Percentiles rank a stretch among this genome's conserved stretches.
Evolutionary conservation across 2,329 filamentous ascomycete species (phyloP).

Genomic region (Parastagonospora nodorum): DNA sequence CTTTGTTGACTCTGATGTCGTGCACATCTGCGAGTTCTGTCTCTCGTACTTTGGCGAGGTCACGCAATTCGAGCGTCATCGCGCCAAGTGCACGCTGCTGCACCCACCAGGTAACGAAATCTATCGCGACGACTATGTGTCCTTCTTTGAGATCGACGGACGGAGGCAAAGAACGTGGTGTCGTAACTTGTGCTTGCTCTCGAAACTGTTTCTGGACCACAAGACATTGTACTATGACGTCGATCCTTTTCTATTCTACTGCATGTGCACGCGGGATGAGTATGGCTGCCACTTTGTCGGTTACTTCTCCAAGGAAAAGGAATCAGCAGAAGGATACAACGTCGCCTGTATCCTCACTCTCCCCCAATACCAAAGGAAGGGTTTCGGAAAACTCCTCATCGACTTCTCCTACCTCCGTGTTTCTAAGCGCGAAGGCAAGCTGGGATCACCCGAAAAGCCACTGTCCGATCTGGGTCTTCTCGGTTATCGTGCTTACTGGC

Average conservation of each 20-base stretch:
- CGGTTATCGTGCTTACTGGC: slow-evolving; percentile 97
- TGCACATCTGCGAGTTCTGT: slow-evolving; percentile 98
- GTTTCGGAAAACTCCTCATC: slow-evolving; percentile 90
- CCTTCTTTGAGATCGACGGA: slow-evolving; percentile 97
- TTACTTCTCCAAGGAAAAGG: slow-evolving; percentile 99
- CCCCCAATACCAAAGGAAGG: slow-evolving; percentile 94
- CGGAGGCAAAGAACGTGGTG: slow-evolving; percentile 94
- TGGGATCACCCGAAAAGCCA: slow-evolving; percentile 95
- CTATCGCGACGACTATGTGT: slow-evolving; percentile 90
- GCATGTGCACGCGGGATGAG: slow-evolving; percentile 89
- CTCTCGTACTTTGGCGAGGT: slow-evolving; percentile 85
- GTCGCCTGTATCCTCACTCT: slow-evolving; percentile 96
- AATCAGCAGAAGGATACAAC: slow-evolving; percentile 95
- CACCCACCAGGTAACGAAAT: slow-evolving; percentile 98
- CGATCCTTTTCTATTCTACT: slow-evolving; percentile 98
- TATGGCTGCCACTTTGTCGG: slow-evolving; percentile 95
- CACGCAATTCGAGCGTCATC: slow-evolving; percentile 82
- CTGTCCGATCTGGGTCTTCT: slow-evolving; percentile 90
- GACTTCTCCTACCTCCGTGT: slow-evolving; percentile 98
- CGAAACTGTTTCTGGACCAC: slow-evolving; percentile 95
- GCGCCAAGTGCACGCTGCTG: slow-evolving; percentile 84
- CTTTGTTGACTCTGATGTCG: slow-evolving; percentile 85
- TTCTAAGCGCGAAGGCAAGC: slow-evolving; percentile 90
- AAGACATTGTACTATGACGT: slow-evolving; percentile 99
- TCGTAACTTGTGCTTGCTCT: slow-evolving; percentile 90